Evolutionary conservation across 177 flowering plant genomes (phyloP).

Genomic region (Vitis hybrid): DNA sequence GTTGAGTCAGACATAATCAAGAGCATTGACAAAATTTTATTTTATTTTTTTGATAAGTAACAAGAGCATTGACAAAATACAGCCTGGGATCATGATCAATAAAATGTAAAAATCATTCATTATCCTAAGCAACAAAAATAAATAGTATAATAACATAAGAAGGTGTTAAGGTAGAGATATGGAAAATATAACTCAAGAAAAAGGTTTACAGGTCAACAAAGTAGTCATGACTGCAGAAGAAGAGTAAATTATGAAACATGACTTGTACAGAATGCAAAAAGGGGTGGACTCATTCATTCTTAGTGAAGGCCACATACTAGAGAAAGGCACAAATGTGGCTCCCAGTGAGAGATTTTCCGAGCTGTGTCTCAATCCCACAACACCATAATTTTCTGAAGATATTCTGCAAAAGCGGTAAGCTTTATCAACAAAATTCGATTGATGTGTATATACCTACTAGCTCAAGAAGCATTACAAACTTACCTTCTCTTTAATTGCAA

Average conservation of each 20-base stretch:
- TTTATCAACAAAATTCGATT: constrained; percentile 7
- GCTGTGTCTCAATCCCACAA: constrained; percentile 91
- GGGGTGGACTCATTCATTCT: constrained; percentile 4
- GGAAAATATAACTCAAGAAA: background rate
- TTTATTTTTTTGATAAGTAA: background rate
- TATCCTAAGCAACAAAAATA: background rate
- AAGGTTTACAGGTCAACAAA: background rate
- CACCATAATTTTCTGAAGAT: constrained; percentile 63
- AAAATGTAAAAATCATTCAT: too few relatives aligned
- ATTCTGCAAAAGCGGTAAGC: constrained; percentile 36
- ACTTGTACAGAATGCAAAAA: background rate
- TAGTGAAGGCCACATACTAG: constrained; percentile 40
- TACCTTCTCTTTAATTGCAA: constrained; percentile 67
- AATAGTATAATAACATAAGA: background rate
- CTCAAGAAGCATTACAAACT: background rate
- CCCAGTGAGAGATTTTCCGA: constrained; percentile 76
- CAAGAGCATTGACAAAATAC: too few relatives aligned
- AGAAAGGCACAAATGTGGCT: constrained; percentile 61
- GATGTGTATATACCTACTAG: background rate
- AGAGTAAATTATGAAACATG: background rate
- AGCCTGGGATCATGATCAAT: too few relatives aligned
- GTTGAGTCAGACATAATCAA: too few relatives aligned
- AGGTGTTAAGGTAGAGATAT: background rate
- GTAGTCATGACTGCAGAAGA: background rate
- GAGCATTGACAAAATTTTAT: background rate